Percentiles rank a stretch among this genome's conserved stretches.
Conservation (phyloP, 805 yeast species). For the Tetrapisispora arboricola region DNA sequence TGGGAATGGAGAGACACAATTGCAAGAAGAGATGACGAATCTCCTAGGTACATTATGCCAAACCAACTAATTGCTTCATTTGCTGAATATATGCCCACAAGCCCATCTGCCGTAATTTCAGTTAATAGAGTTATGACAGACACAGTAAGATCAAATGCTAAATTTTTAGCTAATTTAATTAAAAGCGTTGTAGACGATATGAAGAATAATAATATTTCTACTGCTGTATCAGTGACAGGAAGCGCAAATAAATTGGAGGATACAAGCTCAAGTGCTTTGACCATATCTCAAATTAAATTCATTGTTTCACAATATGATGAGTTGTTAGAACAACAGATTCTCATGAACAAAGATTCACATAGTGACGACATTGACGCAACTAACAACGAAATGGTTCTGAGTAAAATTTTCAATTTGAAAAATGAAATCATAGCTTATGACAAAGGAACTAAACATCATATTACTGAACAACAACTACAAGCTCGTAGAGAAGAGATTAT, state of each 20-base stretch:
- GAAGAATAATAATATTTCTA: conserved; percentile 5
- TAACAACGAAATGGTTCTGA: background rate
- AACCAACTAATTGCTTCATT: conserved; percentile 63
- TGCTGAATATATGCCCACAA: conserved; percentile 48
- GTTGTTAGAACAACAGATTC: background rate
- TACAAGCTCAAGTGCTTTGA: conserved; percentile 6
- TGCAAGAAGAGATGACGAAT: conserved; percentile 76
- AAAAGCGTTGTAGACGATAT: conserved; percentile 28
- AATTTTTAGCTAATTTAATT: conserved; percentile 50
- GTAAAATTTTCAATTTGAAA: background rate
- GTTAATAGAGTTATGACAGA: conserved; percentile 40
- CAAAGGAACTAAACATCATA: conserved; percentile 3
- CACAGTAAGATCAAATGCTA: conserved; percentile 47
- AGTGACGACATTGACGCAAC: background rate
- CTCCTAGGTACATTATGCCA: conserved; percentile 73
- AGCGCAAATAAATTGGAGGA: background rate
- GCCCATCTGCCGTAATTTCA: conserved; percentile 43
- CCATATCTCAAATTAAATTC: conserved; percentile 14
- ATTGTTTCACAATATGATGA: conserved; percentile 6
- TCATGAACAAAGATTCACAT: background rate
- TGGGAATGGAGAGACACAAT: conserved; percentile 74
- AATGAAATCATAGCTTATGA: background rate
- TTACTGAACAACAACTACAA: conserved; percentile 8
- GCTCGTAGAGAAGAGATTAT: conserved; percentile 11
- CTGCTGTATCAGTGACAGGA: background rate